These are phyloP conservation scores for Pseudopediastrum boryanum DNA, from an alignment of 139 green algal genomes.

Conservation along the genomic window DNA sequence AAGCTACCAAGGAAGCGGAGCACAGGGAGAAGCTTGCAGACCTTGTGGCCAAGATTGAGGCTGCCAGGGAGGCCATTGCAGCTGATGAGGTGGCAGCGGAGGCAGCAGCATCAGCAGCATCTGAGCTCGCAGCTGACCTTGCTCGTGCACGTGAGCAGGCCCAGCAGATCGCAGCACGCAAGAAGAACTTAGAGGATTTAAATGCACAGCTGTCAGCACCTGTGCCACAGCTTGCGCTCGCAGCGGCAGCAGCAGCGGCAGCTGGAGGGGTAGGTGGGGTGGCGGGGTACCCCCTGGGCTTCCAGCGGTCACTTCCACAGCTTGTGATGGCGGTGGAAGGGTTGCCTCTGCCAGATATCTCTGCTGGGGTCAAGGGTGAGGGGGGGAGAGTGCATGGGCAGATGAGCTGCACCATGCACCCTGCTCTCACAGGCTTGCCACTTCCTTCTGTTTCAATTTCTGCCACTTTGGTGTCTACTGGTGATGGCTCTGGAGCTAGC, in stretches of 20 bases:
- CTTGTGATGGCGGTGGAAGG: neutral
- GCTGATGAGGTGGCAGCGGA: slow-evolving; percentile 35
- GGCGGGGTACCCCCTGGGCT: too few species aligned
- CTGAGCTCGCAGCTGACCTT: slow-evolving; percentile 49
- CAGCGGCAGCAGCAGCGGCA: neutral
- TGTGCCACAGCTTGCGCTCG: neutral
- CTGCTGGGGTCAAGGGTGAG: too few species aligned
- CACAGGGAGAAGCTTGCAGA: slow-evolving; percentile 74
- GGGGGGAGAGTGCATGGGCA: too few species aligned
- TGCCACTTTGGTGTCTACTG: too few species aligned
- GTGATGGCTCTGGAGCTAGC: too few species aligned
- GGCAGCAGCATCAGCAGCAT: slow-evolving; percentile 16
- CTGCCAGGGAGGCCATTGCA: slow-evolving; percentile 15
- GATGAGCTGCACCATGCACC: too few species aligned
- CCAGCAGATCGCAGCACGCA: slow-evolving; percentile 48
- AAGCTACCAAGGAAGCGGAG: slow-evolving; percentile 85
- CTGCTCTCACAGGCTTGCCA: too few species aligned
- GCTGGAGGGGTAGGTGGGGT: neutral
- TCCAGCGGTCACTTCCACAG: too few species aligned
- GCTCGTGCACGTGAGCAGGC: slow-evolving; percentile 47
- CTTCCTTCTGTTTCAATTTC: too few species aligned
- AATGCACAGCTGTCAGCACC: slow-evolving; percentile 32
- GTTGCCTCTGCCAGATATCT: too few species aligned
- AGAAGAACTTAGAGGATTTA: slow-evolving; percentile 55
- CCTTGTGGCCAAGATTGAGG: slow-evolving; percentile 41